Percentiles rank a stretch among this genome's conserved stretches.
Evolutionary conservation across 768 basidiomycete genomes (phyloP).

Genomic region (Dioszegia aurantiaca): DNA sequence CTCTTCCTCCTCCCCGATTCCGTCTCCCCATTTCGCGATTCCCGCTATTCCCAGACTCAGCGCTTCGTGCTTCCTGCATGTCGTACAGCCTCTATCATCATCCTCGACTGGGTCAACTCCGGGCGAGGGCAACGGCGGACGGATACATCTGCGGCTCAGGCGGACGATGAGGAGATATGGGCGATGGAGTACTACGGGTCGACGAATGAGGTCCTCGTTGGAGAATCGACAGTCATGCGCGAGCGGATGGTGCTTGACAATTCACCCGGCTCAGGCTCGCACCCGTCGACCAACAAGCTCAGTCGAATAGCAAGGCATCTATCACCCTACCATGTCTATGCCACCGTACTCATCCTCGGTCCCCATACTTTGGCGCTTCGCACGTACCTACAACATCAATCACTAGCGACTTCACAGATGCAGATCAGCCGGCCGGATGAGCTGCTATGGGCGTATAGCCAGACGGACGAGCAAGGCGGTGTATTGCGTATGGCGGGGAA

Average conservation of each 20-base stretch:
- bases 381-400: constrained; percentile 57
- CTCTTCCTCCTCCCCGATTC: constrained; percentile 87
- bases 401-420: constrained; percentile 65
- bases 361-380: constrained; percentile 60
- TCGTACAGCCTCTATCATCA: constrained; percentile 60
- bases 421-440: constrained; percentile 58
- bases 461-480: constrained; percentile 57
- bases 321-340: constrained; percentile 83
- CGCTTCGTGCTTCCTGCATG: constrained; percentile 64
- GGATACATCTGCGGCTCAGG: not conserved
- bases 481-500: constrained; percentile 71
- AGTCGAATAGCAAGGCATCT: constrained; percentile 60
- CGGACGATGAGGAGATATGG: constrained; percentile 75
- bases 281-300: constrained; percentile 19
- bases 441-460: constrained; percentile 78
- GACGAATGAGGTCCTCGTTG: constrained; percentile 74
- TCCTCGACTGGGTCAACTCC: constrained; percentile 89
- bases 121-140: constrained; percentile 58
- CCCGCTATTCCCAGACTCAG: constrained; percentile 80
- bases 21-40: constrained; percentile 82
- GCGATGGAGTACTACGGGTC: constrained; percentile 79
- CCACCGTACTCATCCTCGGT: constrained; percentile 76
- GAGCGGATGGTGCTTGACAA: constrained; percentile 75
- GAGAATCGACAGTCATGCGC: constrained; percentile 64
- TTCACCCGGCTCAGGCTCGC: not conserved